These are phyloP conservation scores for Cantharellus anzutake DNA, from an alignment of 768 basidiomycete genomes.

Conservation along the genomic window DNA sequence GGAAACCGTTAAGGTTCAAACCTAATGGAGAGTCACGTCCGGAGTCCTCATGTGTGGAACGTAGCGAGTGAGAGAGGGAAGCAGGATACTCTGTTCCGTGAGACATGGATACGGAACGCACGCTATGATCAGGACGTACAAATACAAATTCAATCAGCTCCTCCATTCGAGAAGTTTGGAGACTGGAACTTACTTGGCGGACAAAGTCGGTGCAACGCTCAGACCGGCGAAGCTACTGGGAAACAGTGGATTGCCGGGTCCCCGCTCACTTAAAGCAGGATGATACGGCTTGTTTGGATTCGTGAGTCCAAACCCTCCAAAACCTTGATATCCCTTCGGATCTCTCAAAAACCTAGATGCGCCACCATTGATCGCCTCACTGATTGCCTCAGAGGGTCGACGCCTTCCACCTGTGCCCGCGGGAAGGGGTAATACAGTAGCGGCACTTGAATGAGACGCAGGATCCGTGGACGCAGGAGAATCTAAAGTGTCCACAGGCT, in stretches of 20 bases:
- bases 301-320: neutral
- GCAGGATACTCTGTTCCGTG: neutral
- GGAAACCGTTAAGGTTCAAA: neutral
- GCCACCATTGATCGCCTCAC: neutral
- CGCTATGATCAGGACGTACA: neutral
- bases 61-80: neutral
- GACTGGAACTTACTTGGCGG: conserved; percentile 26
- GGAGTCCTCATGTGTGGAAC: neutral
- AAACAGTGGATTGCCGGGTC: conserved; percentile 61
- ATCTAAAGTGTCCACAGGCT: neutral
- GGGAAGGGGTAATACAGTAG: neutral
- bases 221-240: conserved; percentile 61
- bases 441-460: neutral
- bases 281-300: neutral
- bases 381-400: neutral
- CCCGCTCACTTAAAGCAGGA: conserved; percentile 25
- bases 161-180: neutral
- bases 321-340: neutral
- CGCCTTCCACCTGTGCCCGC: neutral
- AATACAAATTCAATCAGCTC: neutral
- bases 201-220: conserved; percentile 43
- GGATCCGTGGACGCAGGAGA: neutral
- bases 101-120: neutral
- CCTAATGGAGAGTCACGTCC: conserved; percentile 1
- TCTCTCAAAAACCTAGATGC: neutral